These are phyloP conservation scores for Sorghum bicolor DNA, from an alignment of 176 grass and related monocot genomes.

Conservation along the genomic window Sorghum_bicolor_NCBIv3 NC_012877.2:7808001-7808500, in stretches of 20 bases:
- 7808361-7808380: conserved; percentile 79
- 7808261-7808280: background rate
- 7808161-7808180: conserved; percentile 24
- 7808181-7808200: background rate
- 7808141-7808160: conserved; percentile 12
- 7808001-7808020: too few species aligned
- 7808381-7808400: conserved; percentile 81
- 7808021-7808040: too few species aligned
- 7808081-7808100: conserved; percentile 17
- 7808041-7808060: background rate
- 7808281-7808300: conserved; percentile 25
- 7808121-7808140: conserved; percentile 33
- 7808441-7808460: background rate
- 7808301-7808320: conserved; percentile 56
- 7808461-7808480: background rate
- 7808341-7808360: conserved; percentile 84
- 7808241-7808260: background rate
- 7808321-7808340: conserved; percentile 87
- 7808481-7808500: background rate
- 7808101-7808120: background rate
- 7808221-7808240: conserved; percentile 4
- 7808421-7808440: background rate
- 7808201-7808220: conserved; percentile 37
- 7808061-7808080: background rate
- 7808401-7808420: conserved; percentile 66